phyloP scores from a whole-genome alignment of 2,329 filamentous ascomycete species.

The Colletotrichum sp. region DNA sequence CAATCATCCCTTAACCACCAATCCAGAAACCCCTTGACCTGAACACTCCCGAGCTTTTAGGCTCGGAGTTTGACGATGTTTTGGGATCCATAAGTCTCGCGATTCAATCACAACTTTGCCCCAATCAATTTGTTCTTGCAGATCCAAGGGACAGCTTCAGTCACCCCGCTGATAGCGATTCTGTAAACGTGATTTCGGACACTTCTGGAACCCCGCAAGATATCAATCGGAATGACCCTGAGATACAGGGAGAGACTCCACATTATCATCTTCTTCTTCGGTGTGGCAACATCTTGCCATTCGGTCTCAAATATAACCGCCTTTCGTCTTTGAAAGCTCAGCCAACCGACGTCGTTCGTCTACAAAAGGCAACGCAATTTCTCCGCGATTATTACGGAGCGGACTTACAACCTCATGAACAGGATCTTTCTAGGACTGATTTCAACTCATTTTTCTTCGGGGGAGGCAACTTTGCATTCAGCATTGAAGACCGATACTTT shows the following conservation, averaged over 20 bases:
- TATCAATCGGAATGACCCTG: accelerated
- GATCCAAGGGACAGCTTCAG: accelerated
- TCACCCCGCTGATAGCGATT: background rate
- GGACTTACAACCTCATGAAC: accelerated
- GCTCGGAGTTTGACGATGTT: background rate
- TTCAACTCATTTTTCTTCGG: accelerated
- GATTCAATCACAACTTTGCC: background rate
- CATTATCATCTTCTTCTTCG: too few species aligned
- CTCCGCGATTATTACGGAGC: background rate
- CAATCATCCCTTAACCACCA: too few species aligned
- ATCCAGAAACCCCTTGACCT: background rate
- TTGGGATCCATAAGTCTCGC: background rate
- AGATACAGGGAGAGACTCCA: accelerated
- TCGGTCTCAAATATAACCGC: background rate
- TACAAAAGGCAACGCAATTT: background rate
- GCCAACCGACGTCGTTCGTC: accelerated
- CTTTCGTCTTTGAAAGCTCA: too few species aligned
- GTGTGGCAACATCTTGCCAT: background rate
- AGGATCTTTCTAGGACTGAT: accelerated
- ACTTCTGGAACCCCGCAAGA: accelerated
- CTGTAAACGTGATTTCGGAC: background rate
- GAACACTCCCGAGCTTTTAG: background rate
- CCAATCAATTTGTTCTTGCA: accelerated
- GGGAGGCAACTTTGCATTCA: accelerated
- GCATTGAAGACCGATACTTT: accelerated